These are phyloP conservation scores for Colletotrichum somersetense DNA, from an alignment of 2,329 filamentous ascomycete species.

Conservation along the genomic window DNA sequence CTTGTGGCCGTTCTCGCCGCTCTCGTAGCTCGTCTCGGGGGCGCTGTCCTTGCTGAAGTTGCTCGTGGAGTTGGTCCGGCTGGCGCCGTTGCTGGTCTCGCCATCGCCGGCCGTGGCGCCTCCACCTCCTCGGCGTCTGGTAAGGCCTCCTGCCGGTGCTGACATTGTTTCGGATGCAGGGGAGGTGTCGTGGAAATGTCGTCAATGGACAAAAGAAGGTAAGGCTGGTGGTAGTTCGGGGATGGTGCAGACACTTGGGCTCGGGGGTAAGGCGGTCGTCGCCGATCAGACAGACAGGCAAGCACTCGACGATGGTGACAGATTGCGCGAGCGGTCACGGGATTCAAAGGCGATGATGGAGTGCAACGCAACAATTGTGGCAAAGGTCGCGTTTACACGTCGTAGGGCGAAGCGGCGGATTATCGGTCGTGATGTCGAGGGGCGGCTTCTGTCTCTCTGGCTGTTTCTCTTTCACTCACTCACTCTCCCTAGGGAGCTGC, in stretches of 20 bases:
- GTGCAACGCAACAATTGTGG: background rate
- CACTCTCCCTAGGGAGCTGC: conserved; percentile 26
- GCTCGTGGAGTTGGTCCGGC: conserved; percentile 69
- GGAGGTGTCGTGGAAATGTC: conserved; percentile 32
- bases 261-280: conserved; percentile 26
- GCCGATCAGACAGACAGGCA: conserved; percentile 25
- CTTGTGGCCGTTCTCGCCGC: conserved; percentile 95
- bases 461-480: background rate
- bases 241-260: conserved; percentile 22
- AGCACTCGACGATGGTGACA: conserved; percentile 13
- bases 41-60: conserved; percentile 66
- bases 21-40: conserved; percentile 89
- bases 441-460: conserved; percentile 32
- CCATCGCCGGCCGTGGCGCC: conserved; percentile 74
- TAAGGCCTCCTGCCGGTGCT: conserved; percentile 59
- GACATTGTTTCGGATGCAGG: conserved; percentile 36
- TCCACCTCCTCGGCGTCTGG: conserved; percentile 73
- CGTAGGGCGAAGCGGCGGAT: conserved; percentile 8
- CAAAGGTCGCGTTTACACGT: conserved; percentile 14
- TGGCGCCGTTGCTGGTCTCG: conserved; percentile 62
- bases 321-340: conserved; percentile 19
- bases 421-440: conserved; percentile 38
- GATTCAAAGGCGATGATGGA: conserved; percentile 20
- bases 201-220: conserved; percentile 30
- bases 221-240: conserved; percentile 25